These are phyloP conservation scores for Linnemannia schmuckeri DNA, from an alignment of 192 early-diverging fungal species.

Conservation along the genomic window DNA sequence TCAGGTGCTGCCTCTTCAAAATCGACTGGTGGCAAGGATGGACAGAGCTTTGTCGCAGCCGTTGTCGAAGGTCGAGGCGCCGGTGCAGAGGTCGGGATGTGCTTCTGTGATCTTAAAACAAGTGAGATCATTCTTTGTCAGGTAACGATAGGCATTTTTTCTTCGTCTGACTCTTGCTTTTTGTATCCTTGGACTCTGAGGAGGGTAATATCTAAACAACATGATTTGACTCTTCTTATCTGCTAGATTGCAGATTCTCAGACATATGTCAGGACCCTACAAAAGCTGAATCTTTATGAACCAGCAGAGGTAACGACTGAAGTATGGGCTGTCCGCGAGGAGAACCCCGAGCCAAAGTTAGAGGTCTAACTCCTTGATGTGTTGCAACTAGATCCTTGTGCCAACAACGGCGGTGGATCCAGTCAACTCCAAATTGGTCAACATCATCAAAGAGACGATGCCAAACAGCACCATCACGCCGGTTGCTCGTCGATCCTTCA, in stretches of 20 bases:
- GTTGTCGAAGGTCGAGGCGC: conserved; percentile 66
- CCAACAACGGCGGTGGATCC: conserved; percentile 65
- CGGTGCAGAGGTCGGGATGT: conserved; percentile 69
- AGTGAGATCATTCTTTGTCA: conserved; percentile 73
- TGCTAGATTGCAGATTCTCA: conserved; percentile 73
- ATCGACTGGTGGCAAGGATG: conserved; percentile 22
- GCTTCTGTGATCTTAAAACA: conserved; percentile 68
- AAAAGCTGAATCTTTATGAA: conserved; percentile 68
- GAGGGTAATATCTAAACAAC: background rate
- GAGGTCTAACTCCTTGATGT: background rate
- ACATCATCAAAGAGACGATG: conserved; percentile 59
- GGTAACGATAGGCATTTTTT: conserved; percentile 42
- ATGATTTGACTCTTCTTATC: background rate
- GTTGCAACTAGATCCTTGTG: conserved; percentile 60
- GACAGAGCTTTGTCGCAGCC: conserved; percentile 56
- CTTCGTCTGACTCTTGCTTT: background rate
- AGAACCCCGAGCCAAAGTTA: background rate
- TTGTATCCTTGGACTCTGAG: background rate
- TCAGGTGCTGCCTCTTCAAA: conserved; percentile 10
- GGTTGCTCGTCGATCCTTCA: conserved; percentile 71
- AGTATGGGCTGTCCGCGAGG: background rate
- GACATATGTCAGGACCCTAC: conserved; percentile 71
- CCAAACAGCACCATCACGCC: conserved; percentile 62
- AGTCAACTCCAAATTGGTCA: conserved; percentile 64
- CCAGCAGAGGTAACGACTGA: conserved; percentile 66